These are phyloP conservation scores for Suhomyces canberraensis DNA, from an alignment of 805 yeast genomes.

Conservation along the genomic window DNA sequence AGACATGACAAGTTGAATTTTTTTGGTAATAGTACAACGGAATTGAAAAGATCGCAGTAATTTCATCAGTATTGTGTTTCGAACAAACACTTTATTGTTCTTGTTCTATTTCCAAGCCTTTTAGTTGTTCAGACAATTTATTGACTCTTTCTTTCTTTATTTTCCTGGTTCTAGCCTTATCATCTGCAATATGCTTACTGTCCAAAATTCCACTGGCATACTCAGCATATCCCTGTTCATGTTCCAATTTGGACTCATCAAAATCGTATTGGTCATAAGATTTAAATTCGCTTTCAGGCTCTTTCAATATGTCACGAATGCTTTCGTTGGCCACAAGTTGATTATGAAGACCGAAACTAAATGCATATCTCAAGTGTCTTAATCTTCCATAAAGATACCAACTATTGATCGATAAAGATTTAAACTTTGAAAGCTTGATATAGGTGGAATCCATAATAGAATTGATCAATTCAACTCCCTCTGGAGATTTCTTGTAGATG, in stretches of 20 bases:
- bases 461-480: conserved; percentile 32
- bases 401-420: conserved; percentile 44
- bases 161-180: conserved; percentile 33
- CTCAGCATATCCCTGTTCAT: conserved; percentile 7
- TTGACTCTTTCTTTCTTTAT: conserved; percentile 36
- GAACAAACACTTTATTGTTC: too few species aligned
- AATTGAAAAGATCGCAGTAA: too few species aligned
- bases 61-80: too few species aligned
- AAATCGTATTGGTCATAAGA: conserved; percentile 3
- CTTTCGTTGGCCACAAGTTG: conserved; percentile 41
- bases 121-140: conserved; percentile 32
- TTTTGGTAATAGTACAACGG: too few species aligned
- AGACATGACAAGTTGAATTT: too few species aligned
- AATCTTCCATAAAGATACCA: conserved; percentile 51
- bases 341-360: conserved; percentile 49
- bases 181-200: conserved; percentile 17
- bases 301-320: conserved; percentile 35
- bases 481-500: conserved; percentile 32
- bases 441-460: conserved; percentile 32
- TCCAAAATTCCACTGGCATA: conserved; percentile 6
- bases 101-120: conserved; percentile 20
- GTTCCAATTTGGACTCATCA: conserved; percentile 6
- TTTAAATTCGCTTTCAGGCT: conserved; percentile 18
- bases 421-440: conserved; percentile 44
- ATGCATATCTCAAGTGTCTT: conserved; percentile 48